These are phyloP conservation scores for Citrullus mucosospermus DNA, from an alignment of 306 rosid species.

Conservation along the genomic window DNA sequence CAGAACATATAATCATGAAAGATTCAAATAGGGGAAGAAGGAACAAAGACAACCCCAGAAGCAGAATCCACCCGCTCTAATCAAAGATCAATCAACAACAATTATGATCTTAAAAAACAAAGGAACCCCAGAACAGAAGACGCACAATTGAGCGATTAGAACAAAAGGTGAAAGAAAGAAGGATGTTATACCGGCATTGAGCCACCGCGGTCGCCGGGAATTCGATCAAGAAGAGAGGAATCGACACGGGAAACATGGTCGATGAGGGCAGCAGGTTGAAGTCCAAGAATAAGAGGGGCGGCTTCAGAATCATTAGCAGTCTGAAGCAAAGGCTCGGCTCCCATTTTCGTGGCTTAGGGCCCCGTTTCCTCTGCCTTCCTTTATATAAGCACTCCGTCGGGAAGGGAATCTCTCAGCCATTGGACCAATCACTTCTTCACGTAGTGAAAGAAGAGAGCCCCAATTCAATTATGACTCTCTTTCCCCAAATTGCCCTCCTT, in stretches of 20 bases:
- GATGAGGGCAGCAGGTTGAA: constrained; percentile 69
- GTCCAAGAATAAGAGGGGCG: constrained; percentile 60
- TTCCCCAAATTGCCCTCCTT: background rate
- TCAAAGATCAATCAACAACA: background rate
- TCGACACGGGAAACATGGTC: constrained; percentile 66
- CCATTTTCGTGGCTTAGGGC: constrained; percentile 18
- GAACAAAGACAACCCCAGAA: background rate
- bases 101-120: background rate
- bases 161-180: background rate
- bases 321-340: constrained; percentile 19
- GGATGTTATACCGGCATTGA: constrained; percentile 46
- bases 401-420: background rate
- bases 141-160: background rate
- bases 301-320: constrained; percentile 4
- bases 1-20: background rate
- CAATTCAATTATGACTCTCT: background rate
- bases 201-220: constrained; percentile 90
- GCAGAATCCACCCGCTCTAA: background rate
- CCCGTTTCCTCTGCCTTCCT: background rate
- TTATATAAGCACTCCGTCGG: background rate
- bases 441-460: background rate
- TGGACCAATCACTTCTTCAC: background rate
- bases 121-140: background rate
- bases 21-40: background rate
- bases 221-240: constrained; percentile 44